Evolutionary conservation across 2,329 filamentous ascomycete genomes (phyloP).

Genomic region (Daldinia eschscholtzii): DNA sequence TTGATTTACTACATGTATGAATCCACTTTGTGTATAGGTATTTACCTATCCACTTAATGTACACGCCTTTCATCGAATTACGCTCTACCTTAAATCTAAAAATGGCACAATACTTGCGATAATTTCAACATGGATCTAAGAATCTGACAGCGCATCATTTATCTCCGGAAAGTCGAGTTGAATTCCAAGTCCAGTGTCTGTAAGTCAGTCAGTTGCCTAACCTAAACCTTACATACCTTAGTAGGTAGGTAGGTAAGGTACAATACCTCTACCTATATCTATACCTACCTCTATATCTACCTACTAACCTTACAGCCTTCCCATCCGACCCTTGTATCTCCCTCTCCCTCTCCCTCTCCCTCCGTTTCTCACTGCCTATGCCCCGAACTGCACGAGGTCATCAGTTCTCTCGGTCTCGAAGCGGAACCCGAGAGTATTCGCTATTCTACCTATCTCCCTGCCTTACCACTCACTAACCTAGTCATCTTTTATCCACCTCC

Average conservation of each 20-base stretch:
- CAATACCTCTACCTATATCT: too few species aligned
- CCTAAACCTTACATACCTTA: too few species aligned
- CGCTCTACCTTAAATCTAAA: not conserved
- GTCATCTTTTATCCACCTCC: not conserved
- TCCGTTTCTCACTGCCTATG: not conserved
- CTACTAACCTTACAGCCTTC: too few species aligned
- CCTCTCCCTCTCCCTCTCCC: not conserved
- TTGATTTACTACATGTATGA: not conserved
- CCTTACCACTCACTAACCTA: not conserved
- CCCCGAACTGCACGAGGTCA: not conserved
- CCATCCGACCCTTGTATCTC: not conserved
- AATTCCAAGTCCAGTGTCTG: too few species aligned
- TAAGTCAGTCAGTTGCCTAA: not conserved
- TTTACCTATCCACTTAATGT: not conserved
- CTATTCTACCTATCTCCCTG: not conserved
- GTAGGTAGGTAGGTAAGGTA: too few species aligned
- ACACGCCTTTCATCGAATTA: not conserved
- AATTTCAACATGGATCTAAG: not conserved
- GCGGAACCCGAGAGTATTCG: not conserved
- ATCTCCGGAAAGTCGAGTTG: not conserved
- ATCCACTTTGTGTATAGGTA: not conserved
- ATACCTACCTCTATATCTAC: too few species aligned
- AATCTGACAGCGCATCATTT: not conserved
- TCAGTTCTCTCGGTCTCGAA: not conserved
- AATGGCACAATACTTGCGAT: constrained; percentile 3